A percentile compares a stretch with the other conserved stretches of the same genome.
phyloP scores from a whole-genome alignment of 257 asterid species.

The Primulina eburnea region DNA sequence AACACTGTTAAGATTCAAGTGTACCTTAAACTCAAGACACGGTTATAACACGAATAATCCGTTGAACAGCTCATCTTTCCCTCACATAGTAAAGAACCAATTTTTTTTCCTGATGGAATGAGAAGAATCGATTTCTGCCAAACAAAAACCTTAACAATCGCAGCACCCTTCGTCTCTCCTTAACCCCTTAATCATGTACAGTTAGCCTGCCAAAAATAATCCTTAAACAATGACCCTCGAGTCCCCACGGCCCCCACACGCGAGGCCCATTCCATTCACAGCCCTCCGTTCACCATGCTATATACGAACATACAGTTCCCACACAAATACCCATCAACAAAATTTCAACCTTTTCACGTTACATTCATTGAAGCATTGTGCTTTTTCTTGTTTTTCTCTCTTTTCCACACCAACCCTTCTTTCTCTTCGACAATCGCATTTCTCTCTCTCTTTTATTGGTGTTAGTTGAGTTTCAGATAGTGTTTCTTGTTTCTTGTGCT shows the following conservation, averaged over 20 bases:
- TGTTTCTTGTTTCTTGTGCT: constrained; percentile 17
- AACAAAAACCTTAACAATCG: not conserved
- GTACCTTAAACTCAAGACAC: too few relatives aligned
- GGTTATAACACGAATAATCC: too few relatives aligned
- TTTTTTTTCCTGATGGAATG: too few relatives aligned
- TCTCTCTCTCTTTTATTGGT: constrained; percentile 4
- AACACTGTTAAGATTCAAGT: too few relatives aligned
- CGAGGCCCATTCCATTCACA: not conserved
- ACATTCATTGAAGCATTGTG: not conserved
- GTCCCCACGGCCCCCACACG: constrained; percentile 27
- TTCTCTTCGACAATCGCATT: not conserved
- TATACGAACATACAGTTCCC: not conserved
- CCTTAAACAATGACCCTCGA: not conserved
- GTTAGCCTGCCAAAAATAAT: not conserved
- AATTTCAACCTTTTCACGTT: not conserved
- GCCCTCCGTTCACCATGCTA: not conserved
- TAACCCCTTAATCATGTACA: not conserved
- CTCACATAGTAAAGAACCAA: not conserved
- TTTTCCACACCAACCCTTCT: constrained; percentile 2
- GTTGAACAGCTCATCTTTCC: not conserved
- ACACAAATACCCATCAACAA: not conserved
- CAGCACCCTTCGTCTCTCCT: not conserved
- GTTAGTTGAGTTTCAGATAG: constrained; percentile 25
- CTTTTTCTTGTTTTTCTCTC: not conserved
- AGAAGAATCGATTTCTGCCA: not conserved